Conservation (phyloP, 176 grass and related monocot species). For the Avena atlantica region DNA sequence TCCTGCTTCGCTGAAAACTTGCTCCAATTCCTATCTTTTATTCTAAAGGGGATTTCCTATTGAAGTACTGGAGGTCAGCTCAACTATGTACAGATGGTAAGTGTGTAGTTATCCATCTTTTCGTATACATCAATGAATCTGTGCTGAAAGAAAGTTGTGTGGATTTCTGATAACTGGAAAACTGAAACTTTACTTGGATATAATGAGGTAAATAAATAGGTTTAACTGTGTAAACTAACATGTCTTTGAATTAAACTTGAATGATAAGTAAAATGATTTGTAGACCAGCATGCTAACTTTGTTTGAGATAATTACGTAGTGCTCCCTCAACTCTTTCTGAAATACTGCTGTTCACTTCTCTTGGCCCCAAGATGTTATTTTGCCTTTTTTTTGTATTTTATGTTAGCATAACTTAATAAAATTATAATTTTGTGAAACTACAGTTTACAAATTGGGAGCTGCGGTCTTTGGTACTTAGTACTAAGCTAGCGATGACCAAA, state of each 20-base stretch:
- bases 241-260: neutral
- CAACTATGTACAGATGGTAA: conserved; percentile 77
- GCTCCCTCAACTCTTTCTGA: neutral
- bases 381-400: neutral
- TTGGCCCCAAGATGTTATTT: neutral
- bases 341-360: neutral
- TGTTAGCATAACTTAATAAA: neutral
- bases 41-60: conserved; percentile 71
- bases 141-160: neutral
- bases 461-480: neutral
- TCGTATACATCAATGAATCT: neutral
- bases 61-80: conserved; percentile 79
- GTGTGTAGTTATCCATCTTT: conserved; percentile 4
- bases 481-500: neutral
- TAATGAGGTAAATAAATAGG: conserved; percentile 7
- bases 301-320: neutral
- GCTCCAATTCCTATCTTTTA: conserved; percentile 17
- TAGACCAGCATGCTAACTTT: conserved; percentile 23
- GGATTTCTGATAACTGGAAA: neutral
- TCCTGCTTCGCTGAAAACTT: conserved; percentile 40
- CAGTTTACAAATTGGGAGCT: neutral
- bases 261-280: neutral
- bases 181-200: conserved; percentile 12
- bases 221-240: neutral
- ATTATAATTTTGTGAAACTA: neutral